Evolutionary conservation across 2,329 filamentous ascomycete species (phyloP).

Genomic region (Aureobasidium sp.): DNA sequence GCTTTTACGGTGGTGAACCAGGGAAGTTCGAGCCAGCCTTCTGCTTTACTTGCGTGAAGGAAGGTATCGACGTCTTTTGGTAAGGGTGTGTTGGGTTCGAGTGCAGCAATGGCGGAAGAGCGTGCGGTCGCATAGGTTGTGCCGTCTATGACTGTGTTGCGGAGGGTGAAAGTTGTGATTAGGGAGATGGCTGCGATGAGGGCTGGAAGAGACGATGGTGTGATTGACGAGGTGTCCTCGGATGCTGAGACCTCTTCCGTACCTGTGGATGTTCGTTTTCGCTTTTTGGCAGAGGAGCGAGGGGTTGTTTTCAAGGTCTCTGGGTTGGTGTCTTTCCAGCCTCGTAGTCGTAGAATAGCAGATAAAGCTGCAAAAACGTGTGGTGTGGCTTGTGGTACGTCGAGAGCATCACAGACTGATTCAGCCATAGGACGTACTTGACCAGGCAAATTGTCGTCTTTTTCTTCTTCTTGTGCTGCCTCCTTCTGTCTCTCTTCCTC

Average conservation of each 20-base stretch:
- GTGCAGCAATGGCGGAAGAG: background rate
- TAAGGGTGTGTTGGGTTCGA: background rate
- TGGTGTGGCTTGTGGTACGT: slow-evolving; percentile 15
- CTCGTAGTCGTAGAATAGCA: slow-evolving; percentile 15
- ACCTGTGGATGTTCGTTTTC: slow-evolving; percentile 2
- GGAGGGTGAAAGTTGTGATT: slow-evolving; percentile 1
- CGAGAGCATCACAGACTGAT: slow-evolving; percentile 35
- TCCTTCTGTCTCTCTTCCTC: background rate
- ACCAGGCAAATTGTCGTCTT: background rate
- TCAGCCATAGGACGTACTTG: slow-evolving; percentile 37
- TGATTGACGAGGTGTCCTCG: slow-evolving; percentile 14
- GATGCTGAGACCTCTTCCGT: background rate
- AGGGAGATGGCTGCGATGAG: slow-evolving; percentile 6
- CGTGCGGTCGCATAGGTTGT: background rate
- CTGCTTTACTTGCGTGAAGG: slow-evolving; percentile 10
- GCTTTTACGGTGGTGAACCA: slow-evolving; percentile 39
- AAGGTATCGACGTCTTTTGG: slow-evolving; percentile 17
- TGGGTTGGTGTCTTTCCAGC: background rate
- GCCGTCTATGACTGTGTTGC: background rate
- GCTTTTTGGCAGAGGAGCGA: background rate
- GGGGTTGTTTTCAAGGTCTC: background rate
- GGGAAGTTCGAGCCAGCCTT: slow-evolving; percentile 14
- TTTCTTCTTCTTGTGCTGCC: slow-evolving; percentile 2
- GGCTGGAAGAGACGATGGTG: background rate
- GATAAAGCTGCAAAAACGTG: slow-evolving; percentile 19